These are phyloP conservation scores for Chlamydomonas sphaeroides DNA, from an alignment of 139 green algal species.

Conservation along the genomic window DNA sequence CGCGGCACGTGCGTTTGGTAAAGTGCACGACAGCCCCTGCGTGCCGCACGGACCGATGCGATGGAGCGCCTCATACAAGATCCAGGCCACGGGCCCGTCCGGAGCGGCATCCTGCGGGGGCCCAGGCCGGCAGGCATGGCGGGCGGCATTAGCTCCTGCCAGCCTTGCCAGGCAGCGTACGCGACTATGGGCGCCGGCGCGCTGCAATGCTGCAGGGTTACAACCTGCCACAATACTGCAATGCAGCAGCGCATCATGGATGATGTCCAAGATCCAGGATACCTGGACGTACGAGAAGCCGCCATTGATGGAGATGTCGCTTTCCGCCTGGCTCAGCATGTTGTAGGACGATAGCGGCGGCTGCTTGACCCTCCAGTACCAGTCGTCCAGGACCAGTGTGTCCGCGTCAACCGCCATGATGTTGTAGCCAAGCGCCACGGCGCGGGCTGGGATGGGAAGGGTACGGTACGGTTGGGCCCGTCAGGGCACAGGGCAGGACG, in stretches of 20 bases:
- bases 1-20: no score
- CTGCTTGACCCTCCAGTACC: slow-evolving; percentile 17
- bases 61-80: slow-evolving; percentile 3
- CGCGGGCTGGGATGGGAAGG: background rate
- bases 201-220: no score
- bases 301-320: slow-evolving; percentile 3
- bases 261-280: no score
- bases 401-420: slow-evolving; percentile 8
- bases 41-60: background rate
- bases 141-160: no score
- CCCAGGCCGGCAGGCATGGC: no score
- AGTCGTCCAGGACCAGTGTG: slow-evolving; percentile 6
- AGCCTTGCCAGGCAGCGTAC: no score
- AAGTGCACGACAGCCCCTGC: no score
- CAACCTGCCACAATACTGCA: no score
- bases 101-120: slow-evolving; percentile 5
- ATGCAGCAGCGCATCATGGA: no score
- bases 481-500: no score
- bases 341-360: background rate
- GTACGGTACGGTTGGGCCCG: no score
- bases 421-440: slow-evolving; percentile 18
- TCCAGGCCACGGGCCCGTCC: slow-evolving; percentile 1
- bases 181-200: no score
- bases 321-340: slow-evolving; percentile 21
- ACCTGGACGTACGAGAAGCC: background rate